Base-by-base conservation (phyloP, 345 rosid genomes). In the Bruguiera parviflora region DNA sequence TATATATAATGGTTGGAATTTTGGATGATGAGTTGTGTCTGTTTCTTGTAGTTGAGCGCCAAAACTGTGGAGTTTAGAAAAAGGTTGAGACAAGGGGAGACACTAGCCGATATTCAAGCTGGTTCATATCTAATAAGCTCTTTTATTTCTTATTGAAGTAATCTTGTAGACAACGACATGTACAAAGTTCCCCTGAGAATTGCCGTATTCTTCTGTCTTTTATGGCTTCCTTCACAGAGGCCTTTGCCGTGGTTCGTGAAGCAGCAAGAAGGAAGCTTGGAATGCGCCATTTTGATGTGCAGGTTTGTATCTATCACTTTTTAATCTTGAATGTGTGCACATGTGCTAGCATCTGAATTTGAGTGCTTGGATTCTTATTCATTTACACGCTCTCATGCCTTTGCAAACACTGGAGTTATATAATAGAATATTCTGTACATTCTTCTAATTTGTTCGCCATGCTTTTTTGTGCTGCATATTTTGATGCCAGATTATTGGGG, bases 201-300 rank as follows among this genome's bases (percentile, higher is more conserved):
- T 46, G 2, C 57, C 56, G 21, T 51, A 35, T 27, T 51, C 60
- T 56, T 20, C 64, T 29, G 33, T 65, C 8, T 62, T 61, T 20
- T 6, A 55, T 16, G 55, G 49, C 31, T 66, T 67, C 56, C 65
- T 49, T 76, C 67, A 3, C 79, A 91, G 98, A 91, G 83, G 97
- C 91, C 8, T 91, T 89, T 85, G 89, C 96, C 5, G 96, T 91
- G 73, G 98, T 91, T 72, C 98, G 98, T 53, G 97, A 91, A 83
- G 97, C 98, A 75, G 97, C 97, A 57, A 89, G 73, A 73, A 88
- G 98, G 86, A 93, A 89, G 70, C 96, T 93, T 82, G 97, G 96
- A 52, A 93, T 93, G 98, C 97, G 98, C 74, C 98, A 93, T 83
- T 93, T 93, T 85, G 97, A 93, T 58, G 98, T 93, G 80, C 98